Conservation (phyloP, 495 filamentous ascomycete genomes). For the Annulohypoxylon moriforme region DNA sequence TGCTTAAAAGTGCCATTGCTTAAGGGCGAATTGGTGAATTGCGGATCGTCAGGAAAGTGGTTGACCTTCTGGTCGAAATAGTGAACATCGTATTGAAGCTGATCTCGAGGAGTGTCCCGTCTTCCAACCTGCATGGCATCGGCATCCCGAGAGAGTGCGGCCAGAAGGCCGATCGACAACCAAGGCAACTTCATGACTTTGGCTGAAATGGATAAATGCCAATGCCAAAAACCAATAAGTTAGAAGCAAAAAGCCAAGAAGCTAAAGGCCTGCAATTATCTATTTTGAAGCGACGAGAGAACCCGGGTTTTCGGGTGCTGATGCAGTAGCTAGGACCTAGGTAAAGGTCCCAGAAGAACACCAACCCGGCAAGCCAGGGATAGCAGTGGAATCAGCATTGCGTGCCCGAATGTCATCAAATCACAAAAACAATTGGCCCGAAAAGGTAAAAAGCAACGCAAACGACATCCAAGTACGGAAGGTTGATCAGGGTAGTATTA, state of each 20-base stretch:
- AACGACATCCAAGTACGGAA: constrained; percentile 8
- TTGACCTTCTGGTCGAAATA: constrained; percentile 53
- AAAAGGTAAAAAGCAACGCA: constrained; percentile 21
- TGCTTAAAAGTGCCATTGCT: constrained; percentile 57
- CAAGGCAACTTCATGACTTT: constrained; percentile 30
- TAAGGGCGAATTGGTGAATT: constrained; percentile 48
- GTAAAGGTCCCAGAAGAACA: not conserved
- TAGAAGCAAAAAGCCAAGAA: not conserved
- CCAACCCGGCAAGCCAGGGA: not conserved
- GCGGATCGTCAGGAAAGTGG: constrained; percentile 53
- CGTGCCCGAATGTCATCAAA: constrained; percentile 10
- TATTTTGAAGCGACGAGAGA: constrained; percentile 5
- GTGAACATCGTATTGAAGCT: constrained; percentile 38
- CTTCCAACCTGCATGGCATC: constrained; percentile 19
- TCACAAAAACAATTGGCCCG: constrained; percentile 6
- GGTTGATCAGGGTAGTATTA: constrained; percentile 14
- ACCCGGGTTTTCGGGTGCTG: constrained; percentile 22
- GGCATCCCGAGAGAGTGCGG: constrained; percentile 16
- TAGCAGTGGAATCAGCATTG: constrained; percentile 31
- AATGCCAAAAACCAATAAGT: not conserved
- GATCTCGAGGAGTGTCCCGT: constrained; percentile 30
- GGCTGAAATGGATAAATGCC: not conserved
- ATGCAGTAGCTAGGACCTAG: not conserved
- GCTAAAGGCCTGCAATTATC: constrained; percentile 3
- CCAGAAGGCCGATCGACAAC: constrained; percentile 31